Evolutionary conservation across 2,329 filamentous ascomycete genomes (phyloP), one percentile per base, ranked within the genome.

Genomic region (Alternaria brassicicola): DNA sequence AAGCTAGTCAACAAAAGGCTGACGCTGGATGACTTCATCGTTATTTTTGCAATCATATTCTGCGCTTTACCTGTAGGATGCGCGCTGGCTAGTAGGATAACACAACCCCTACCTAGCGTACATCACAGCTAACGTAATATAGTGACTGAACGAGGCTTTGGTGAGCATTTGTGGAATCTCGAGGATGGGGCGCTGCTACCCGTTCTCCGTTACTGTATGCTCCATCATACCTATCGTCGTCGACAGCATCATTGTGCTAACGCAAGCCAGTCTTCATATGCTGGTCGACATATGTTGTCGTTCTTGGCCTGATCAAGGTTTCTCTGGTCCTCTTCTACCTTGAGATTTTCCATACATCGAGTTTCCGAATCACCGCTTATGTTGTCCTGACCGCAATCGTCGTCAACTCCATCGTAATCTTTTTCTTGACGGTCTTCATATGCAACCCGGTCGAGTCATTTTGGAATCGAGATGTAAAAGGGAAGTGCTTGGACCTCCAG

Each of bases 281-380:
- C 2, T 66, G 61, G 59, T 57, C 59, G 8, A 65, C 59, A 1
- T 72, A 73, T 39, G 49, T 65, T 1, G 7, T 69, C 7, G 55
- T 71, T 0, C 62, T 72, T 0, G 67, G 64, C 10, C 53, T 72
- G 17, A 70, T 67, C 50, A 73, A 73, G 42, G 49, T 71, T 6
- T 69, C 70, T 4, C 53, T 73, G 2, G 46, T 70, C 23, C 42
- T 70, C 4, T 71, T 71, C 48, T 74, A 72, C 33, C 66, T 73
- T 13, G 64, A 71, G 25, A 72, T 74, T 45, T 74, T 74, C 58
- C 42, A 61, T n/a, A 60, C 61, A 2, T 52, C 41, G 4, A 53
- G 42, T 3, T 69, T 70, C 30, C 53, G 57, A 1, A 64, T 67
- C 15, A 51, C 51, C 8, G 61, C 66, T 9, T 67, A 62, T 28